Conservation (phyloP, 2,329 filamentous ascomycete genomes). For the Cadophora malorum region DNA sequence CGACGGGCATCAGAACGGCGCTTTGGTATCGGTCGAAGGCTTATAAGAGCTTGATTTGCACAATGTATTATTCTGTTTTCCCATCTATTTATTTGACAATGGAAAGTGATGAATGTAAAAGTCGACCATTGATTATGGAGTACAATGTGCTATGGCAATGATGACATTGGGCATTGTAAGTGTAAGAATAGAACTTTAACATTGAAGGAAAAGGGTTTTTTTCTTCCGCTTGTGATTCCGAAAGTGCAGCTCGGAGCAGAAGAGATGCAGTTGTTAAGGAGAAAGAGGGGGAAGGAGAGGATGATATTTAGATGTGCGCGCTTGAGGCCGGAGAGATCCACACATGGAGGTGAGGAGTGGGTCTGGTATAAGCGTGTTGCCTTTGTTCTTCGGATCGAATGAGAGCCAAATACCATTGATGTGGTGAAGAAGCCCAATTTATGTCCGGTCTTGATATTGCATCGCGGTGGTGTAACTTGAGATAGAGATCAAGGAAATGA, state of each 20-base stretch:
- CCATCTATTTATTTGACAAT: neutral
- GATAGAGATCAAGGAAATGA: neutral
- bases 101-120: neutral
- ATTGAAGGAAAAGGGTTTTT: too few relatives aligned
- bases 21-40: neutral
- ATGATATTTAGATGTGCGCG: constrained; percentile 29
- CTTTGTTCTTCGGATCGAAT: constrained; percentile 52
- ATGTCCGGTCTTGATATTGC: constrained; percentile 41
- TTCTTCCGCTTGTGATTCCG: too few relatives aligned
- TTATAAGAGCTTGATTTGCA: neutral
- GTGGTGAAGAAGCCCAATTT: constrained; percentile 50
- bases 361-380: constrained; percentile 39
- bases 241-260: too few relatives aligned
- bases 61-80: neutral
- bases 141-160: too few relatives aligned
- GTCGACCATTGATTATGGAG: too few relatives aligned
- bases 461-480: neutral
- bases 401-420: constrained; percentile 51
- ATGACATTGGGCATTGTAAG: neutral
- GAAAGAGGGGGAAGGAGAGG: neutral
- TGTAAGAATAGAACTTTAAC: too few relatives aligned
- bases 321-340: constrained; percentile 40
- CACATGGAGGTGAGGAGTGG: constrained; percentile 32
- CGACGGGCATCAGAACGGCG: neutral
- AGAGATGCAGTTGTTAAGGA: neutral